Evolutionary conservation across 176 grass and related monocot genomes (phyloP).

Genomic region (Ananas comosus): DNA sequence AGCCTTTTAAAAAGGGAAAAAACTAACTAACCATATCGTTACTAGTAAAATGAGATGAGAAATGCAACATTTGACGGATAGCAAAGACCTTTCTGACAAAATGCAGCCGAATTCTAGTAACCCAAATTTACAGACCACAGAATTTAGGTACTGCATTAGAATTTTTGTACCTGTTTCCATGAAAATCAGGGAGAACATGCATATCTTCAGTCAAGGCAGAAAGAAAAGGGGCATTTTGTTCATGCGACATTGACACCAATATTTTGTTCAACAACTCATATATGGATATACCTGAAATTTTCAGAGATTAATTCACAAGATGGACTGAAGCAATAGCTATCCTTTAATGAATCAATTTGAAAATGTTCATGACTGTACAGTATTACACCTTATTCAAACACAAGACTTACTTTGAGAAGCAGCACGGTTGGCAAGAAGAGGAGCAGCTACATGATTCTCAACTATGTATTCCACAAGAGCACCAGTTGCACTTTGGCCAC

Average conservation of each 20-base stretch:
- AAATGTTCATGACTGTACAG: neutral
- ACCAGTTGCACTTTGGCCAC: slow-evolving; percentile 94
- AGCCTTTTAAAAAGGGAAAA: neutral
- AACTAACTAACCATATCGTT: neutral
- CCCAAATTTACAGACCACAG: neutral
- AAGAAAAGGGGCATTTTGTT: slow-evolving; percentile 55
- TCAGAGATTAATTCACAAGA: slow-evolving; percentile 11
- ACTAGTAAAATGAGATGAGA: neutral
- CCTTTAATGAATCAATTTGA: neutral
- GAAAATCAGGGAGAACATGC: slow-evolving; percentile 92
- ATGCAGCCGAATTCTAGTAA: neutral
- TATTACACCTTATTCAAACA: slow-evolving; percentile 10
- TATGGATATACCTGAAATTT: slow-evolving; percentile 57
- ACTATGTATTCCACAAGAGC: slow-evolving; percentile 74
- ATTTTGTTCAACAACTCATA: slow-evolving; percentile 88
- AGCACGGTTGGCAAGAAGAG: slow-evolving; percentile 69
- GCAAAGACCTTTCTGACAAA: neutral
- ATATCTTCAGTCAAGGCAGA: slow-evolving; percentile 75
- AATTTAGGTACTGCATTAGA: neutral
- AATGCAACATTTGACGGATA: neutral
- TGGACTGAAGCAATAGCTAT: neutral
- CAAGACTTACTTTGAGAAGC: slow-evolving; percentile 64
- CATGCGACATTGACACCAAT: slow-evolving; percentile 51
- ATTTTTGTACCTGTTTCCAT: slow-evolving; percentile 73
- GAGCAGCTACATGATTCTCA: slow-evolving; percentile 59